phyloP scores from a whole-genome alignment of 176 grass and related monocot genomes.

The Eleusine indica region DNA sequence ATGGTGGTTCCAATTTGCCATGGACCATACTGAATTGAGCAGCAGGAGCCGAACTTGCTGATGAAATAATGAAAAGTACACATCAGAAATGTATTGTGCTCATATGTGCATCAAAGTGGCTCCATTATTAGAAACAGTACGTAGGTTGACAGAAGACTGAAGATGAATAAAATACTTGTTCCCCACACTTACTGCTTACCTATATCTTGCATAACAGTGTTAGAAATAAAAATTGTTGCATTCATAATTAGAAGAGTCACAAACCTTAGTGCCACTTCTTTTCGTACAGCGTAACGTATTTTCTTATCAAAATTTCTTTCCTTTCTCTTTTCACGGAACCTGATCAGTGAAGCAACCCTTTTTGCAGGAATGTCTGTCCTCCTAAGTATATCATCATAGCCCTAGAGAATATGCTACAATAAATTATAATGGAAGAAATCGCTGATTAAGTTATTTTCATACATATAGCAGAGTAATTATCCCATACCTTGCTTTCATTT shows the following conservation, averaged over 20 bases:
- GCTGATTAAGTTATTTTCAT: background rate
- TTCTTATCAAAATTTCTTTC: slow-evolving; percentile 99
- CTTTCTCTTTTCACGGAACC: slow-evolving; percentile 92
- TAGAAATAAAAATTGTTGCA: background rate
- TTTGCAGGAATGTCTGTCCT: slow-evolving; percentile 89
- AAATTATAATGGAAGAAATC: slow-evolving; percentile 2
- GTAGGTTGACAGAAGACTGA: background rate
- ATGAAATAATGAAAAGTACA: slow-evolving; percentile 6
- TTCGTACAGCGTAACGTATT: slow-evolving; percentile 91
- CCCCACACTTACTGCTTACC: background rate
- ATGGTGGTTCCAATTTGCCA: background rate
- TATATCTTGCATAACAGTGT: background rate
- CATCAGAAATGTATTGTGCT: background rate
- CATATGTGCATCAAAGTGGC: slow-evolving; percentile 9
- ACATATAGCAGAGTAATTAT: slow-evolving; percentile 11
- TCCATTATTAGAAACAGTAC: slow-evolving; percentile 17
- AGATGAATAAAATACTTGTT: background rate
- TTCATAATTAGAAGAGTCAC: slow-evolving; percentile 13
- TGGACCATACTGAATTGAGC: background rate
- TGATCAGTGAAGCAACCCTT: slow-evolving; percentile 83
- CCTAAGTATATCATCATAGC: slow-evolving; percentile 80
- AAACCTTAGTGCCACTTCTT: slow-evolving; percentile 91
- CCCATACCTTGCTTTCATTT: slow-evolving; percentile 58
- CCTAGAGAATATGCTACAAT: slow-evolving; percentile 49
- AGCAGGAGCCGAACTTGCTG: background rate